phyloP scores from a whole-genome alignment of 2,329 filamentous ascomycete genomes.

The Xylariaceae sp. region DNA sequence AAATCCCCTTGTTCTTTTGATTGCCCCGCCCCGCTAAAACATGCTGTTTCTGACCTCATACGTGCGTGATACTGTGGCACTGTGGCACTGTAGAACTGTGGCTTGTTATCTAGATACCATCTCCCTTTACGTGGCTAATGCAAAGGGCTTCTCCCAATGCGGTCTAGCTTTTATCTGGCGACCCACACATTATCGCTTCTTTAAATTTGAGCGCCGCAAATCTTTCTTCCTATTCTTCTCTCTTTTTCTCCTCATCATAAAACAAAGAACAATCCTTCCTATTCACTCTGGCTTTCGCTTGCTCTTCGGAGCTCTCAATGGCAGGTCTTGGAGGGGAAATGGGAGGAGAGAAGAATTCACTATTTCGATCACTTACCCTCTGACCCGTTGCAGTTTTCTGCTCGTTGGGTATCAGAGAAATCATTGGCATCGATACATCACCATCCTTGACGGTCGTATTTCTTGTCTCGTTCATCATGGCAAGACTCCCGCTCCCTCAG shows the following conservation, averaged over 20 bases:
- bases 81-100: not conserved
- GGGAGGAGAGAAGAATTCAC: constrained; percentile 65
- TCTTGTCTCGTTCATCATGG: too few relatives aligned
- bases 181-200: not conserved
- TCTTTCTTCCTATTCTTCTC: constrained; percentile 23
- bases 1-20: too few relatives aligned
- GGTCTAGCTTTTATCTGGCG: too few relatives aligned
- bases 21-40: not conserved
- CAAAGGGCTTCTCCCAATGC: too few relatives aligned
- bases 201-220: not conserved
- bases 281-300: constrained; percentile 71
- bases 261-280: constrained; percentile 57
- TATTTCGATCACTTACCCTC: constrained; percentile 65
- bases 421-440: constrained; percentile 48
- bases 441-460: not conserved
- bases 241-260: constrained; percentile 49
- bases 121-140: not conserved
- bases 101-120: not conserved
- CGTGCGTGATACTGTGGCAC: not conserved
- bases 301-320: constrained; percentile 58
- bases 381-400: constrained; percentile 48
- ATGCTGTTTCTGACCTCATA: not conserved
- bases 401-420: constrained; percentile 46
- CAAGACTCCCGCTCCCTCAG: too few relatives aligned
- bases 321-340: constrained; percentile 71